A percentile compares a stretch with the other conserved stretches of the same genome.
phyloP scores from a whole-genome alignment of 495 filamentous ascomycete species.

The Cladorrhinum samala region DNA sequence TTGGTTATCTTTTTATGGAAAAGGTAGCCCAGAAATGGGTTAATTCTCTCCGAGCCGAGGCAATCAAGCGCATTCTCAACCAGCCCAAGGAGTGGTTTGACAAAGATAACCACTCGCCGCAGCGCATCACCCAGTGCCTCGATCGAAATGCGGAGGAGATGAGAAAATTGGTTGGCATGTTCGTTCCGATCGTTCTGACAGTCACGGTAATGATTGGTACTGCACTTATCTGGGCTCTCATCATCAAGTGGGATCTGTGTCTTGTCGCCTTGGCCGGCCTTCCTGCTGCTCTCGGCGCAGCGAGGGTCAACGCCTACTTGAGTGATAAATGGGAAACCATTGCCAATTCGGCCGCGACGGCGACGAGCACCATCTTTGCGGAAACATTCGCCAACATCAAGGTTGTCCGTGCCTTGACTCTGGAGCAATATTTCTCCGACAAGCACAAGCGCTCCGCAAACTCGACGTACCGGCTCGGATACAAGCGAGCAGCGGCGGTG shows the following conservation, averaged over 20 bases:
- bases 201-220: constrained; percentile 57
- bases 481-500: constrained; percentile 54
- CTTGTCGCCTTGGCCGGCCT: constrained; percentile 63
- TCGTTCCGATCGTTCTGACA: constrained; percentile 62
- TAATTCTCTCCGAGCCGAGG: constrained; percentile 60
- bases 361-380: constrained; percentile 53
- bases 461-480: constrained; percentile 47
- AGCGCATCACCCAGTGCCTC: constrained; percentile 60
- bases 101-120: constrained; percentile 55
- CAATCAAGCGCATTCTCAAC: constrained; percentile 63
- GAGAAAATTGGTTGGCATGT: constrained; percentile 72
- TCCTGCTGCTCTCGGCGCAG: constrained; percentile 62
- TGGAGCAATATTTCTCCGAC: constrained; percentile 66
- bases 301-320: constrained; percentile 53
- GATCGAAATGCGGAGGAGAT: constrained; percentile 86
- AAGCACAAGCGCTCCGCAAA: constrained; percentile 54
- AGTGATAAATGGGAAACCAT: constrained; percentile 65
- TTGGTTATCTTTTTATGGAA: constrained; percentile 66
- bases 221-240: constrained; percentile 66
- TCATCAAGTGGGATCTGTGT: constrained; percentile 74
- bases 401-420: constrained; percentile 69
- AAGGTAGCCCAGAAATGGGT: constrained; percentile 72
- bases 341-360: constrained; percentile 54
- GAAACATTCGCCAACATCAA: constrained; percentile 81
- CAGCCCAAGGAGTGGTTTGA: constrained; percentile 89